A percentile compares a stretch with the other conserved stretches of the same genome.
phyloP scores from a whole-genome alignment of 2,329 filamentous ascomycete genomes.

The Verticillium nonalfalfae region DNA sequence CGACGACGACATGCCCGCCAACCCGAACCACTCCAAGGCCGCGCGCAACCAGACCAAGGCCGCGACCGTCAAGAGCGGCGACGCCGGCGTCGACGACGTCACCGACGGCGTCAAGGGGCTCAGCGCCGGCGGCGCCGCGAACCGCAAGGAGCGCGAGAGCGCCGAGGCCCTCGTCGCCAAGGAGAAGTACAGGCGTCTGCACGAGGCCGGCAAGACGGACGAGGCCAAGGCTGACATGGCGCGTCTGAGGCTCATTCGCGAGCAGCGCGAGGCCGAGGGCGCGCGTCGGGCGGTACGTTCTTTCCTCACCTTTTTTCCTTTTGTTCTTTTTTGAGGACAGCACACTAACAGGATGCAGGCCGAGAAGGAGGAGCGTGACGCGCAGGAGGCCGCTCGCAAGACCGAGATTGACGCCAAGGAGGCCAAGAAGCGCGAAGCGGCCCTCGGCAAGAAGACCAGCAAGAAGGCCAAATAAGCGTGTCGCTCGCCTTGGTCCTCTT shows the following conservation, averaged over 20 bases:
- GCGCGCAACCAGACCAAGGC: conserved; percentile 52
- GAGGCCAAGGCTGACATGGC: conserved; percentile 88
- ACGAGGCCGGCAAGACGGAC: conserved; percentile 93
- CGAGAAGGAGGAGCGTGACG: conserved; percentile 52
- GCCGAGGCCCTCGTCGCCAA: conserved; percentile 81
- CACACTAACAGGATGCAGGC: conserved; percentile 29
- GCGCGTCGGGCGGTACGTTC: conserved; percentile 64
- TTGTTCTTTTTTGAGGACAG: background rate
- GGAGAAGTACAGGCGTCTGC: conserved; percentile 85
- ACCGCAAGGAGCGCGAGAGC: conserved; percentile 60
- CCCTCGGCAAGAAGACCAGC: conserved; percentile 41
- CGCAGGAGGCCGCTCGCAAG: conserved; percentile 39
- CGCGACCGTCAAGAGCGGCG: too few species aligned
- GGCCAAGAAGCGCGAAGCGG: conserved; percentile 48
- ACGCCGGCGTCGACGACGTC: conserved; percentile 21
- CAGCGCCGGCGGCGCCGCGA: conserved; percentile 28
- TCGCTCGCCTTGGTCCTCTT: background rate
- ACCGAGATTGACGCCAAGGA: conserved; percentile 48
- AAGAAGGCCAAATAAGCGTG: conserved; percentile 33
- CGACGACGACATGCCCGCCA: conserved; percentile 62
- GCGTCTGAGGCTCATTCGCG: conserved; percentile 71
- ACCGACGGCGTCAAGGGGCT: conserved; percentile 52
- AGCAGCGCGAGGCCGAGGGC: conserved; percentile 80
- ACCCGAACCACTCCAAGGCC: conserved; percentile 86
- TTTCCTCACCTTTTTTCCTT: conserved; percentile 13